phyloP scores from a whole-genome alignment of 352 stramenopile species.

The Phytophthora pluvialis region DNA sequence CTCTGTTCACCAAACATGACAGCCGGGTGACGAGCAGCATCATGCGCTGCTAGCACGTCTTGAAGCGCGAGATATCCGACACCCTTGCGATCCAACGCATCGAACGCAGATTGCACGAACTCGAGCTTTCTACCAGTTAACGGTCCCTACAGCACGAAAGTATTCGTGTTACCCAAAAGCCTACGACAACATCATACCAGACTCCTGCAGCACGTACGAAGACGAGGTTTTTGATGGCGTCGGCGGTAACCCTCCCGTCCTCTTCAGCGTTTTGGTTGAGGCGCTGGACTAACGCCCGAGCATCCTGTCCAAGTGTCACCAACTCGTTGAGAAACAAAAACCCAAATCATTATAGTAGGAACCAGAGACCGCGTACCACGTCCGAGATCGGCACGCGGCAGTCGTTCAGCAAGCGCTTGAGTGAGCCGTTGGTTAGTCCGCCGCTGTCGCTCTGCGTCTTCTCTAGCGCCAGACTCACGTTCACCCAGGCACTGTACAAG shows the following conservation, averaged over 20 bases:
- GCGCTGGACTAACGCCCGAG: conserved; percentile 53
- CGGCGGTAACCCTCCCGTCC: conserved; percentile 46
- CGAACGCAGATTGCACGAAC: conserved; percentile 75
- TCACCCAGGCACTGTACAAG: conserved; percentile 54
- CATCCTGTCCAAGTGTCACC: conserved; percentile 38
- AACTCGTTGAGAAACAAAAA: conserved; percentile 2
- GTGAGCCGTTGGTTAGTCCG: conserved; percentile 51
- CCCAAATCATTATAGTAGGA: not conserved
- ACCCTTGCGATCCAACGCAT: conserved; percentile 62
- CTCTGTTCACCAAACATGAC: conserved; percentile 79
- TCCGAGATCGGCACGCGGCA: conserved; percentile 59
- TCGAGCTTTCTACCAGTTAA: conserved; percentile 58
- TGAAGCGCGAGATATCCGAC: conserved; percentile 63
- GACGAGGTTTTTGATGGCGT: conserved; percentile 68
- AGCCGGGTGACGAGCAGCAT: conserved; percentile 60
- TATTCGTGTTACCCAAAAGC: not conserved
- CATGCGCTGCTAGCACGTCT: conserved; percentile 58
- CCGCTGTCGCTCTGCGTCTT: conserved; percentile 46
- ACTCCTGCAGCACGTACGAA: conserved; percentile 42
- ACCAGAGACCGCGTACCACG: conserved; percentile 42
- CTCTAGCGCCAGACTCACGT: conserved; percentile 54
- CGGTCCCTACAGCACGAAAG: conserved; percentile 38
- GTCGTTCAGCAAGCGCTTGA: conserved; percentile 68
- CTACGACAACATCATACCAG: not conserved
- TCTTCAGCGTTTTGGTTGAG: conserved; percentile 45